phyloP scores from a whole-genome alignment of 257 asterid genomes.

The Dorcoceras hygrometricum region DNA sequence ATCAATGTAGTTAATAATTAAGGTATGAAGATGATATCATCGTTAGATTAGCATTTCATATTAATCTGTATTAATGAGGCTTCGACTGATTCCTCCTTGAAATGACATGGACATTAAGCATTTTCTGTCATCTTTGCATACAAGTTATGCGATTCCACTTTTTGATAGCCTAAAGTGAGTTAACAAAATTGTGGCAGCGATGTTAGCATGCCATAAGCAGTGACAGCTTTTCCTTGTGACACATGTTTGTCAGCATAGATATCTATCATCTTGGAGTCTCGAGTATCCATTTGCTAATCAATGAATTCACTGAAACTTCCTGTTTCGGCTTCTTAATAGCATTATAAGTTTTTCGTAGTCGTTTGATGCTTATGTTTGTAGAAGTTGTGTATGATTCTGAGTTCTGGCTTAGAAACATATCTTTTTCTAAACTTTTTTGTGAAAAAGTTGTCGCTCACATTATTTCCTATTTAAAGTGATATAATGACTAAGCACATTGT shows the following conservation, averaged over 20 bases:
- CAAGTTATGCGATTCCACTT: too few species aligned
- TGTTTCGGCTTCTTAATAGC: neutral
- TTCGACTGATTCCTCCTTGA: neutral
- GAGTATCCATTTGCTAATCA: neutral
- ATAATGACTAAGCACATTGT: neutral
- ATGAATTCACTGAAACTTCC: neutral
- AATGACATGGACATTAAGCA: neutral
- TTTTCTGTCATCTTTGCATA: too few species aligned
- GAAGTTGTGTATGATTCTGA: neutral
- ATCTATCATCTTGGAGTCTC: neutral
- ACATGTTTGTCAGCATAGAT: neutral
- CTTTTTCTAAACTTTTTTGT: slow-evolving; percentile 10
- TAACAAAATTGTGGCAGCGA: too few species aligned
- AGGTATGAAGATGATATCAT: neutral
- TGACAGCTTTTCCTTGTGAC: too few species aligned
- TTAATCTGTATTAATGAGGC: slow-evolving; percentile 14
- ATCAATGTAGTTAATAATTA: neutral
- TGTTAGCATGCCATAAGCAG: too few species aligned
- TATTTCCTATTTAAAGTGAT: neutral
- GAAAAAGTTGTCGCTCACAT: neutral
- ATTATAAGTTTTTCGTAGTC: neutral
- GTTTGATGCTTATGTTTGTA: neutral
- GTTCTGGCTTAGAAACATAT: neutral
- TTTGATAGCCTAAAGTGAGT: too few species aligned
- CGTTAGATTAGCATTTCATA: neutral